Conservation (phyloP, 2,329 filamentous ascomycete genomes). For the Epichloe aotearoae region DNA sequence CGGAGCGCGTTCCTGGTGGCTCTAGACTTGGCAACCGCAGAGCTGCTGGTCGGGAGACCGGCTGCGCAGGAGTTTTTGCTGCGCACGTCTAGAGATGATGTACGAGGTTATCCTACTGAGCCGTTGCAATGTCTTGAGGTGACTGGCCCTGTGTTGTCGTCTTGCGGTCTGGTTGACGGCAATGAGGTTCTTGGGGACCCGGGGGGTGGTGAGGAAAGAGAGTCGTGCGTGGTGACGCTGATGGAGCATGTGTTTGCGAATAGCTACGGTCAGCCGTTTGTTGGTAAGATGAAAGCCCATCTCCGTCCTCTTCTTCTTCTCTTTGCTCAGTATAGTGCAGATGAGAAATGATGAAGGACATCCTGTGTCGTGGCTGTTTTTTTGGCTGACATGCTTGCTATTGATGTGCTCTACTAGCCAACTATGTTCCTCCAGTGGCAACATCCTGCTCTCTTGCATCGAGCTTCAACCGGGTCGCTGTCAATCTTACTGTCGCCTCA, state of each 20-base stretch:
- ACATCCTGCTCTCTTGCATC: constrained; percentile 55
- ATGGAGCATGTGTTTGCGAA: constrained; percentile 59
- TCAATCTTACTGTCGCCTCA: constrained; percentile 65
- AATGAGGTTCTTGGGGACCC: constrained; percentile 2
- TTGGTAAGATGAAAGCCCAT: constrained; percentile 37
- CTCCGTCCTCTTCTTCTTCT: neutral
- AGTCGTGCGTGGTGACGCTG: constrained; percentile 39
- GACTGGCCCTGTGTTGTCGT: constrained; percentile 48
- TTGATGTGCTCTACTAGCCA: neutral
- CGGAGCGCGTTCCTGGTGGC: neutral
- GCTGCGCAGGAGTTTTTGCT: neutral
- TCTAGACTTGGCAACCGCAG: neutral
- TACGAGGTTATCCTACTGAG: neutral
- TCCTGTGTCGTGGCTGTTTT: neutral
- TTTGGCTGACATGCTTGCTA: neutral
- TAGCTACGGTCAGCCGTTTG: constrained; percentile 61
- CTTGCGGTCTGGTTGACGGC: constrained; percentile 21
- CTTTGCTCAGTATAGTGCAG: neutral
- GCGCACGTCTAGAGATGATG: neutral
- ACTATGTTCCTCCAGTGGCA: constrained; percentile 25
- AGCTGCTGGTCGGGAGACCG: neutral
- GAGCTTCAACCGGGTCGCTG: constrained; percentile 58
- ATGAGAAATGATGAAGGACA: neutral
- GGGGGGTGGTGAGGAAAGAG: too few species aligned
- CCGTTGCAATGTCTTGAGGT: constrained; percentile 51